Percentiles rank a stretch among this genome's conserved stretches.
Evolutionary conservation across 73 alveolate genomes (phyloP).

Genomic region (Paramecium caudatum): DNA sequence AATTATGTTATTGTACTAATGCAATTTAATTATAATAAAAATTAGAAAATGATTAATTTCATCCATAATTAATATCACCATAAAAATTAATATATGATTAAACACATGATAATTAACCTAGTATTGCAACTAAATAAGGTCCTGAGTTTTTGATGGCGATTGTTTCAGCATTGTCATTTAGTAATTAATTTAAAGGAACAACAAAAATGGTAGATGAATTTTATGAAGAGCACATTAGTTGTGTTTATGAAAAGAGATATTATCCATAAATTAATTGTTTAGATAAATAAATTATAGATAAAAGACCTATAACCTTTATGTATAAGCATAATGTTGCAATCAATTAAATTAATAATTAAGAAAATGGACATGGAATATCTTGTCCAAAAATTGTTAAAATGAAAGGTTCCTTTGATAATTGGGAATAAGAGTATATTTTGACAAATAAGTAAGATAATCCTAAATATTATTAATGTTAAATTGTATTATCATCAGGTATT

Average conservation of each 20-base stretch:
- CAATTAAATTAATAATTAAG: not conserved
- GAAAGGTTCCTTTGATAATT: slow-evolving; percentile 68
- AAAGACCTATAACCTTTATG: slow-evolving; percentile 1
- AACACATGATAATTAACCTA: slow-evolving; percentile 97
- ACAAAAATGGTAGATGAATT: slow-evolving; percentile 95
- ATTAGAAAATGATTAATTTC: not conserved
- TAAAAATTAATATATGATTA: slow-evolving; percentile 87
- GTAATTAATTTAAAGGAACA: slow-evolving; percentile 79
- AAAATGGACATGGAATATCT: no score
- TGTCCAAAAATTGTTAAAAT: not conserved
- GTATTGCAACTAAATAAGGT: slow-evolving; percentile 81
- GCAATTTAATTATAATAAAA: not conserved
- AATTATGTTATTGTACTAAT: slow-evolving; percentile 77
- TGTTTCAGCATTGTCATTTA: slow-evolving; percentile 12
- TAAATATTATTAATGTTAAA: not conserved
- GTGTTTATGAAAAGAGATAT: slow-evolving; percentile 91
- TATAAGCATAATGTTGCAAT: not conserved
- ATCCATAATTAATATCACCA: not conserved
- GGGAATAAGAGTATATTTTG: not conserved
- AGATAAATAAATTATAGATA: not conserved
- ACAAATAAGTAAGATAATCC: slow-evolving; percentile 1
- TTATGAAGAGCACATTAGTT: slow-evolving; percentile 88
- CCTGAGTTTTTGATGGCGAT: slow-evolving; percentile 70
- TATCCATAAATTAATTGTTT: slow-evolving; percentile 72
- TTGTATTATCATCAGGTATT: slow-evolving; percentile 39